These are phyloP conservation scores for Ophiostoma sp. DNA, from an alignment of 2,329 filamentous ascomycete species.

Conservation along the genomic window DNA sequence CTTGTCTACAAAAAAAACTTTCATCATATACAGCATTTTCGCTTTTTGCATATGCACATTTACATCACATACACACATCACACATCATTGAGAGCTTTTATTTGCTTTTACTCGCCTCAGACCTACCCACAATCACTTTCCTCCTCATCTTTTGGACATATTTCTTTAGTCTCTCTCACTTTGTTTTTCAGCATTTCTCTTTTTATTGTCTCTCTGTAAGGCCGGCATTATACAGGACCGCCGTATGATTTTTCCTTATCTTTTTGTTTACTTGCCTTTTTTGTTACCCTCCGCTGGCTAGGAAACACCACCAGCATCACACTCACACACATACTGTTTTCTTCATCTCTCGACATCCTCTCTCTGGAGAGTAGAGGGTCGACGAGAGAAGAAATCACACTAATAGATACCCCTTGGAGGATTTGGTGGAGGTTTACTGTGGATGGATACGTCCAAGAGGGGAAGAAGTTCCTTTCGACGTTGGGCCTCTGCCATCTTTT, in stretches of 20 bases:
- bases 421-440: not conserved
- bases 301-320: not conserved
- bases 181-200: not conserved
- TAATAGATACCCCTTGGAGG: slow-evolving; percentile 17
- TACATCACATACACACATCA: not conserved
- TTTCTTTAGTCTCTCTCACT: not conserved
- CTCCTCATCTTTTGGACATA: not conserved
- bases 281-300: not conserved
- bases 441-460: not conserved
- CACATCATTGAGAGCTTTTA: not conserved
- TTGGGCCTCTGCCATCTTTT: slow-evolving; percentile 4
- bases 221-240: slow-evolving; percentile 11
- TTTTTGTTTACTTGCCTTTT: not conserved
- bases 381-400: not conserved
- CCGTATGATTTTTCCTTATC: not conserved
- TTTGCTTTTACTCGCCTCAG: not conserved
- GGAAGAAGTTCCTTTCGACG: not conserved
- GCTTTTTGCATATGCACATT: not conserved
- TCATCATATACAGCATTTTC: slow-evolving; percentile 4
- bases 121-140: not conserved
- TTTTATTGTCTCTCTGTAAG: not conserved
- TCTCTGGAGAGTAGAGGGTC: not conserved
- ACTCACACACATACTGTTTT: not conserved
- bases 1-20: not conserved
- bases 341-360: not conserved